A percentile compares a stretch with the other conserved stretches of the same genome.
Conservation (phyloP, 768 basidiomycete species). For the Russula earlei region DNA sequence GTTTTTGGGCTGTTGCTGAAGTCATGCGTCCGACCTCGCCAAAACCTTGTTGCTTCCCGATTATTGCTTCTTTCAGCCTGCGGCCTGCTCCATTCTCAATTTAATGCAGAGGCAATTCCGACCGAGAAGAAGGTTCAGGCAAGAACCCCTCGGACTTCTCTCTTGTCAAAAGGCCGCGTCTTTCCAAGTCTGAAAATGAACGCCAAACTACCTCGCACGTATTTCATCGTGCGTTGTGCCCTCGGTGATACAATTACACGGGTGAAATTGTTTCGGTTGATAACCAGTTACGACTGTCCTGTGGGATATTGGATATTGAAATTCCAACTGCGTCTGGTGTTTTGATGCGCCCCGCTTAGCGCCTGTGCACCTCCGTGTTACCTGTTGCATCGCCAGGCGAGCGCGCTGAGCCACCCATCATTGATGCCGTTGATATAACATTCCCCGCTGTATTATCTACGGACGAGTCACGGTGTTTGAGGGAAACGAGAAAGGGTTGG, state of each 20-base stretch:
- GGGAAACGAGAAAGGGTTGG: background rate
- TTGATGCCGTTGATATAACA: background rate
- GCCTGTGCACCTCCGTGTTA: background rate
- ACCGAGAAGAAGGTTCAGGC: conserved; percentile 8
- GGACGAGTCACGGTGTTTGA: background rate
- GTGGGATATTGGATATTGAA: background rate
- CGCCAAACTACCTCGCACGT: background rate
- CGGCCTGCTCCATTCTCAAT: conserved; percentile 2
- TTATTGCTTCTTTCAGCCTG: conserved; percentile 11
- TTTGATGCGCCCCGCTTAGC: background rate
- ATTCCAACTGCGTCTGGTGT: background rate
- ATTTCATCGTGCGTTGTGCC: background rate
- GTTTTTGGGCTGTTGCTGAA: background rate
- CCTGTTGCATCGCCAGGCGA: background rate
- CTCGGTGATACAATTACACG: background rate
- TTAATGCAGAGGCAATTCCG: background rate
- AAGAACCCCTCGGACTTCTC: conserved; percentile 1
- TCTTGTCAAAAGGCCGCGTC: conserved; percentile 1
- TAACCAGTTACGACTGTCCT: background rate
- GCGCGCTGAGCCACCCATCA: background rate
- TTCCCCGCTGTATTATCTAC: background rate
- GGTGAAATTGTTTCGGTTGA: background rate
- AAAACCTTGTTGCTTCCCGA: conserved; percentile 10
- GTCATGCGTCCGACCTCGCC: background rate
- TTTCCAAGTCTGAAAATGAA: background rate